Percentiles rank a stretch among this genome's conserved stretches.
Conservation (phyloP, 2,329 filamentous ascomycete genomes). For the Emmonsiellopsis sp. region DNA sequence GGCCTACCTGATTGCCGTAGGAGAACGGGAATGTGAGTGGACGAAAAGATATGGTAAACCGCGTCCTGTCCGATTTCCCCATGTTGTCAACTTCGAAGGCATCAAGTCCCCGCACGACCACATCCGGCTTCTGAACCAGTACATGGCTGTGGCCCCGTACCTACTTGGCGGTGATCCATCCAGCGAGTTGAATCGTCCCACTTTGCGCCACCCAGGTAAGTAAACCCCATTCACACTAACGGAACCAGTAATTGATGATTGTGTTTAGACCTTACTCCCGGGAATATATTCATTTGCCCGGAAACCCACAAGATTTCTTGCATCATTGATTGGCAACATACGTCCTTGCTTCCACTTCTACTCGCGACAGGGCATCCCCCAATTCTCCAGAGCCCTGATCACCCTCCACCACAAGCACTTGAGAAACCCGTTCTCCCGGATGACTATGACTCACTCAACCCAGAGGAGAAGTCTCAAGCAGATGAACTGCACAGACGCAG, state of each 20-base stretch:
- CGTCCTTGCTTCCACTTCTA: conserved; percentile 6
- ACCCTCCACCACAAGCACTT: conserved; percentile 9
- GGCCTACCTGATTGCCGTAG: conserved; percentile 6
- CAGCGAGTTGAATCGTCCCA: background rate
- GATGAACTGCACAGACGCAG: conserved; percentile 15
- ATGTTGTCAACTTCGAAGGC: conserved; percentile 6
- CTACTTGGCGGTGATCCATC: conserved; percentile 4
- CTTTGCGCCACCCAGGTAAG: conserved; percentile 4
- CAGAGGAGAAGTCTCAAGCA: conserved; percentile 12
- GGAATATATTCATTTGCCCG: conserved; percentile 6
- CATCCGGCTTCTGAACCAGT: conserved; percentile 8
- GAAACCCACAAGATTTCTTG: conserved; percentile 7
- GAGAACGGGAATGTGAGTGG: conserved; percentile 6
- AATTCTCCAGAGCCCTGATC: conserved; percentile 18
- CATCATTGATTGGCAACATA: conserved; percentile 8
- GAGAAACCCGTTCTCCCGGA: conserved; percentile 13
- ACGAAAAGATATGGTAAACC: conserved; percentile 10
- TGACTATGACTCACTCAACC: conserved; percentile 13
- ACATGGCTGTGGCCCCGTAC: conserved; percentile 7
- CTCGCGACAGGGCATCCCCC: conserved; percentile 3
- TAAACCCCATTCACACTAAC: background rate
- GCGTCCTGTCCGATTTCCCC: conserved; percentile 5
- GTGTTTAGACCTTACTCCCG: conserved; percentile 6
- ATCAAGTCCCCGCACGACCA: conserved; percentile 2
- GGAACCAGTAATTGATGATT: background rate